Evolutionary conservation across 495 filamentous ascomycete species (phyloP).

Genomic region (Cenococcum geophilum): DNA sequence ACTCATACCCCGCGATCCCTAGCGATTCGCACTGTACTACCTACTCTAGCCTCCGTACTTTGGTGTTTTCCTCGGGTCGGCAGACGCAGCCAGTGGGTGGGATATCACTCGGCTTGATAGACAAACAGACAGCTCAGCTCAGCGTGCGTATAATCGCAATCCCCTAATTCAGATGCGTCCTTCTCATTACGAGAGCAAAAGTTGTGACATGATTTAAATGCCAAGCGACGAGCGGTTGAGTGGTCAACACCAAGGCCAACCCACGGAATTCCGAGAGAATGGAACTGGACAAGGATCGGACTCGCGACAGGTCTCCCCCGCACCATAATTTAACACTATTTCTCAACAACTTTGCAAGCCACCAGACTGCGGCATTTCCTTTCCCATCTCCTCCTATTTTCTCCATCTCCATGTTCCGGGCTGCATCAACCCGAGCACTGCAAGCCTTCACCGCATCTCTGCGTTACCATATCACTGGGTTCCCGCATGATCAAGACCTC

Average conservation of each 20-base stretch:
- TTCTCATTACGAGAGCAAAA: conserved; percentile 27
- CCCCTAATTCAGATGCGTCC: conserved; percentile 4
- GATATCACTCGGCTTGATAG: conserved; percentile 9
- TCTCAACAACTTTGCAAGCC: not conserved
- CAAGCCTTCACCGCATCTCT: conserved; percentile 3
- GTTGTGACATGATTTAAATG: conserved; percentile 22
- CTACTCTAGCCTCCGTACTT: not conserved
- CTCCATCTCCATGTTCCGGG: conserved; percentile 8
- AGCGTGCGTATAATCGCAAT: conserved; percentile 20
- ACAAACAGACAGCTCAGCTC: conserved; percentile 24
- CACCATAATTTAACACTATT: conserved; percentile 14
- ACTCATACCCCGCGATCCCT: conserved; percentile 28
- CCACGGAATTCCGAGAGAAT: conserved; percentile 12
- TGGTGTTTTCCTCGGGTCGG: not conserved
- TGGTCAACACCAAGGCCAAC: conserved; percentile 6
- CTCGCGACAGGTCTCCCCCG: conserved; percentile 9
- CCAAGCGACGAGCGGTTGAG: conserved; percentile 12
- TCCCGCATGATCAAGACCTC: not conserved
- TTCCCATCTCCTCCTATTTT: not conserved
- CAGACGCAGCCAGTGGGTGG: not conserved
- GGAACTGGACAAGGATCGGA: not conserved
- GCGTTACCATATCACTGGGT: conserved; percentile 17
- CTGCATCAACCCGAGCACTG: conserved; percentile 20
- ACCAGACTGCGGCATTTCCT: not conserved
- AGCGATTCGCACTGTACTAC: conserved; percentile 27